A percentile compares a stretch with the other conserved stretches of the same genome.
Evolutionary conservation across 139 green algal species (phyloP).

Genomic region (Bryopsis sp.): DNA sequence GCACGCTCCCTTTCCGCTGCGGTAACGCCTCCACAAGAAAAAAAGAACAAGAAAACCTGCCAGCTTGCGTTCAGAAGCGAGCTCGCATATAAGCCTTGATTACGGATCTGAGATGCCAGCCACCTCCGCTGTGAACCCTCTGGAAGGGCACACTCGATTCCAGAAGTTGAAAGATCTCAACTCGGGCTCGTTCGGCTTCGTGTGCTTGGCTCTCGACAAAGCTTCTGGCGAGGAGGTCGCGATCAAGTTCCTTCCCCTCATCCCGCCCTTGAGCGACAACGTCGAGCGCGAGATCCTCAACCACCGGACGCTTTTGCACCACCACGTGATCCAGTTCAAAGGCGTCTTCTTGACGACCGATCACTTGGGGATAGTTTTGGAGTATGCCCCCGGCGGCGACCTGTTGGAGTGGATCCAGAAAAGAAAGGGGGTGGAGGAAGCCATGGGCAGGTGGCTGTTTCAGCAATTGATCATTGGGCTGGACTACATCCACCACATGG

Average conservation of each 20-base stretch:
- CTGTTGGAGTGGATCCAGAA: conserved; percentile 42
- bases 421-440: conserved; percentile 33
- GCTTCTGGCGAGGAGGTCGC: conserved; percentile 53
- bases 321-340: conserved; percentile 81
- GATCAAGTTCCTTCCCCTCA: conserved; percentile 41
- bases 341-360: conserved; percentile 57
- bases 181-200: conserved; percentile 80
- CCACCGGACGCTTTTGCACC: conserved; percentile 69
- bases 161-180: conserved; percentile 5
- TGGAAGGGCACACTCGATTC: too few relatives aligned
- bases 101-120: too few relatives aligned
- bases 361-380: conserved; percentile 74
- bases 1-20: too few relatives aligned
- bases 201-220: conserved; percentile 62
- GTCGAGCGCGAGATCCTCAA: conserved; percentile 83
- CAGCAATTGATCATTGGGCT: conserved; percentile 70
- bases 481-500: conserved; percentile 52
- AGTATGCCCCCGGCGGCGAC: conserved; percentile 64
- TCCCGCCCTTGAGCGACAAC: conserved; percentile 64
- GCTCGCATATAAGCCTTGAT: too few relatives aligned
- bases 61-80: too few relatives aligned
- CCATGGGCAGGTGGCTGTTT: conserved; percentile 68
- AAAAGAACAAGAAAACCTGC: too few relatives aligned
- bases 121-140: too few relatives aligned
- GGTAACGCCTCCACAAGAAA: too few relatives aligned